phyloP scores from a whole-genome alignment of 306 rosid genomes.

The Gastrolobium villosum region DNA sequence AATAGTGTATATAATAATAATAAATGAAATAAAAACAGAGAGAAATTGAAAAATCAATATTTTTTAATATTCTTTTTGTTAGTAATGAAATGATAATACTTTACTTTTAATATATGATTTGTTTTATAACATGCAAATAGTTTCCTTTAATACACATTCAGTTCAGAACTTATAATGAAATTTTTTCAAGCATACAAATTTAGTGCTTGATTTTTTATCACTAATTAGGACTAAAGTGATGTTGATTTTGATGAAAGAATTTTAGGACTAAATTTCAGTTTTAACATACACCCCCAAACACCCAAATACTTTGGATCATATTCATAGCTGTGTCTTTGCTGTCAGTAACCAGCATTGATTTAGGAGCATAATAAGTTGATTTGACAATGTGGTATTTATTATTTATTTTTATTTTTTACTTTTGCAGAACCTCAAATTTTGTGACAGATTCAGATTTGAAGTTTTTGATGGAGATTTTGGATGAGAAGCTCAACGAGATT shows the following conservation, averaged over 20 bases:
- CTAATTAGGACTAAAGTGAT: no score
- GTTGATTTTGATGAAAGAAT: background rate
- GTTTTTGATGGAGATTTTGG: conserved; percentile 72
- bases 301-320: conserved; percentile 29
- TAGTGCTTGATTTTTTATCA: conserved; percentile 13
- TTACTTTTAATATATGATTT: background rate
- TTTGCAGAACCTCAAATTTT: conserved; percentile 68
- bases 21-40: no score
- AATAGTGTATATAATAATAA: no score
- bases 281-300: background rate
- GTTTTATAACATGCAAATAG: background rate
- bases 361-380: conserved; percentile 28
- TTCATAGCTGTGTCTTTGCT: conserved; percentile 12
- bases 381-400: conserved; percentile 43
- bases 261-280: conserved; percentile 9
- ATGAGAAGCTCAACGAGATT: conserved; percentile 58
- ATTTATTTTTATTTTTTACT: conserved; percentile 13
- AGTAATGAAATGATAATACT: background rate
- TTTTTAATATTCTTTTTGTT: no score
- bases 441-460: conserved; percentile 78
- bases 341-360: background rate
- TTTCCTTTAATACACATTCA: conserved; percentile 1
- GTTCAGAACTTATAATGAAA: background rate
- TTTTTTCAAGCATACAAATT: background rate
- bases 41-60: no score